A percentile compares a stretch with the other conserved stretches of the same genome.
These are phyloP conservation scores for Starmerella apicola DNA, from an alignment of 805 yeast species.

Conservation along the genomic window DNA sequence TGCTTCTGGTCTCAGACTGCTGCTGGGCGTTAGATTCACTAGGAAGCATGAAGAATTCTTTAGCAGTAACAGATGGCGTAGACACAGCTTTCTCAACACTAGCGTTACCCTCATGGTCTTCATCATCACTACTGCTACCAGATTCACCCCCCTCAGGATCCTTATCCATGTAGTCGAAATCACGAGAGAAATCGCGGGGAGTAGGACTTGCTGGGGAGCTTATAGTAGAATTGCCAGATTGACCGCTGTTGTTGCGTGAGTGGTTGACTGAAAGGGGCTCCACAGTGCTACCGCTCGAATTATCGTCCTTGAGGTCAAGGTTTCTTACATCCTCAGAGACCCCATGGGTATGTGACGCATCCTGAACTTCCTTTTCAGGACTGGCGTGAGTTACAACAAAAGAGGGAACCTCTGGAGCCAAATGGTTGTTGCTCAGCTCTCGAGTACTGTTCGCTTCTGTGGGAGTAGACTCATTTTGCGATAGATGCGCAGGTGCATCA, in stretches of 20 bases:
- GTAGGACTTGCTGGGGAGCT: no score
- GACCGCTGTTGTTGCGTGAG: no score
- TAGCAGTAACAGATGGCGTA: not conserved
- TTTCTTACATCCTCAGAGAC: no score
- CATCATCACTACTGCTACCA: slow-evolving; percentile 2
- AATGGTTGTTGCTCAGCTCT: not conserved
- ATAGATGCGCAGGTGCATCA: no score
- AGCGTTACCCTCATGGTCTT: slow-evolving; percentile 4
- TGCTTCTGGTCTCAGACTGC: no score
- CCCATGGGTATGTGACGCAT: no score
- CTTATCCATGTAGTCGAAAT: slow-evolving; percentile 1
- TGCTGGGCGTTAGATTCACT: slow-evolving; percentile 16
- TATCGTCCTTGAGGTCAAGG: no score
- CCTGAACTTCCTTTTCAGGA: slow-evolving; percentile 9
- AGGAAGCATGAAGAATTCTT: slow-evolving; percentile 12
- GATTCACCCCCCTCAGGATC: not conserved
- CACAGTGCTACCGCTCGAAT: no score
- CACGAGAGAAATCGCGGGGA: not conserved
- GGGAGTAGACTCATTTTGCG: no score
- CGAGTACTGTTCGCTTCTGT: no score
- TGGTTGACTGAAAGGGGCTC: no score
- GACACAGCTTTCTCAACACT: not conserved
- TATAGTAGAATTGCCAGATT: no score
- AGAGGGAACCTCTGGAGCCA: slow-evolving; percentile 7
- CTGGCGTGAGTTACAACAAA: slow-evolving; percentile 12